Evolutionary conservation across 192 early-diverging fungal genomes (phyloP), one percentile per base, ranked within the genome.

Genomic region (Podila verticillata): DNA sequence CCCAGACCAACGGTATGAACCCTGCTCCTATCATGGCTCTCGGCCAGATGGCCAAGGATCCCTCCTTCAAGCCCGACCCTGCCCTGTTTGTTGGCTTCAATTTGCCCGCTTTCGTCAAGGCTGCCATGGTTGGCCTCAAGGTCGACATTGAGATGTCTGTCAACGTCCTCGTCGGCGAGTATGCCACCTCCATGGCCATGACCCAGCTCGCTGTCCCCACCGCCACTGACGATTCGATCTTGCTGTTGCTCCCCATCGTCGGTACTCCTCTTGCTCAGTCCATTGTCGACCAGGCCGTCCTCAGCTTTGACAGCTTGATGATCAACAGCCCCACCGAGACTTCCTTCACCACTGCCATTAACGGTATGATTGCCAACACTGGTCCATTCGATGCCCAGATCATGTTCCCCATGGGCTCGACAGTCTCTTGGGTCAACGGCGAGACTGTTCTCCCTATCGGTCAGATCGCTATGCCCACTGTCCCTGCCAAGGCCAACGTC

Each of bases 231-330:
- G 65, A 69, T 26, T 80, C 84, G 12, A 72, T 90, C 70, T 65
- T 81, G 49, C 73, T 77, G 48, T 72, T 90, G 30, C 84, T 88
- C 26, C 84, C 87, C 35, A 68, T 87, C 31, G 83, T 90, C 56
- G 87, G 84, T 51, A 83, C 74, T 30, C 89, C 89, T 17, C 83
- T 90, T 70, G 89, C 87, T 8, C 85, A 86, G 70, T 58, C 73
- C 15, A 84, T 90, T 65, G 86, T 90, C 60, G 72, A 75, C 58
- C 70, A 61, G 19, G 72, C 82, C 29, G 75, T 58, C 15, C 48
- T 83, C 28, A 66, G 51, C 66, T 73, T 85, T 20, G 63, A 63
- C 1, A 68, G 58, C 26, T 68, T 78, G 58, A 65, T 72, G 67
- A 85, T 85, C 63, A 70, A 78, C 57, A 72, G 68, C 57, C 73